Base-by-base conservation (phyloP, 441 rosid genomes). In the Aleurites moluccanus region DNA sequence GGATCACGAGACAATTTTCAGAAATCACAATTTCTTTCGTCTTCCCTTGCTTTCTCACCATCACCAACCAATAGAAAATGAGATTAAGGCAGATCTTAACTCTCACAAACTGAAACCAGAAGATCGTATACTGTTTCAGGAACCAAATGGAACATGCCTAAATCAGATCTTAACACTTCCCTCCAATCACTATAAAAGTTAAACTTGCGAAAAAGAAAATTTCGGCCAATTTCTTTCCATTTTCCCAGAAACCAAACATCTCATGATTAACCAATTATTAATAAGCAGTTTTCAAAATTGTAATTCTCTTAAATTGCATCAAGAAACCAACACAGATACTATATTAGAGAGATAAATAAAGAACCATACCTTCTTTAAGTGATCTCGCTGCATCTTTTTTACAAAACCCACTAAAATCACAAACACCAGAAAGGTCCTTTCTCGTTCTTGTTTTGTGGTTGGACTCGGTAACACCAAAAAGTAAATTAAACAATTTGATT, bases 351-450 rank as follows among this genome's bases (percentile, higher is more conserved):
- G 7, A 30, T 4, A 16, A 69, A 68, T 2, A 64, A 73, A 71
- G 11, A 56, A n/a, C 55, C 83, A 8, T 69, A 89, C 96, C 93
- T 88, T 92, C 85, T 86, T 91, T 13, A 61, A 76, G 60, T 83
- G 92, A 78, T 80, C 82, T 83, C 81, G 88, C 79, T 86, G 91
- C 92, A 88, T 92, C 82, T 59, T 69, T 83, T 70, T 69, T 62
- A 63, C 74, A 76, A 75, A 75, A 18, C 67, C 67, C 73, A 77
- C 45, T 25, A 47, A 64, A 47, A 16, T 57, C 47, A 15, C 52
- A 73, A n/a, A 44, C 21, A 64, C 69, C 21, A 80, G 6, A 68
- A 33, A 56, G 67, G 35, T 25, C 5, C 67, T 38, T 35, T 63
- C 63, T 56, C 28, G n/a, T 65, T 67, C 73, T 73, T 73, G 73